Evolutionary conservation across 2,329 filamentous ascomycete species (phyloP), one percentile per base, ranked within the genome.

Genomic region (Tolypocladium amazonense): DNA sequence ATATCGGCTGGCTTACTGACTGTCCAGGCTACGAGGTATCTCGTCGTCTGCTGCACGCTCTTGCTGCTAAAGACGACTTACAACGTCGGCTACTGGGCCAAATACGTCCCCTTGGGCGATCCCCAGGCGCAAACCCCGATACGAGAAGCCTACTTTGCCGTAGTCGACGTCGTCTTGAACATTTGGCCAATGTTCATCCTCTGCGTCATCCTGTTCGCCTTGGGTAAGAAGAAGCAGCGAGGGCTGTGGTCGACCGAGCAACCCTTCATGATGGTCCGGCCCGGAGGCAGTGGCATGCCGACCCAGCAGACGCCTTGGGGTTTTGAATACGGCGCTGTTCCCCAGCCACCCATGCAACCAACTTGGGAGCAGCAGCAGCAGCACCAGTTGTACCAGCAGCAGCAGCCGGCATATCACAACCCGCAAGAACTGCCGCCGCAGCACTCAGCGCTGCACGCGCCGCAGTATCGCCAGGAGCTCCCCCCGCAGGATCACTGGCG

Each of bases 191-290:
- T 62, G 2, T 67, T 75, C 35, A 57, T 65, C 9, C 58, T 69
- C 3, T 62, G 71, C 8, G 56, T 59, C 15, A 38, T 73, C 15
- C 59, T 71, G 1, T 71, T 70, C 43, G 60, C 61, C 9, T 59
- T 74, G 3, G 71, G 69, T 0, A 57, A 54, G 3, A 66, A 64
- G 11, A 70, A 65, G 25, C 37, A 56, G 6, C 65, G 65, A 8
- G 70, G 70, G 0, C 43, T 73, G 9, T 72, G 69, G 66, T 67
- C 68, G 0, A 63, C 58, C 4, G 62, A 66, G 9, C 62, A 65
- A 18, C 56, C 63, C 5, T 62, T 63, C 33, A 61, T 63, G 61
- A 43, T 39, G 5, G 30, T 25, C 20, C 18, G 54, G 27, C 37
- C 56, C 54, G 35, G 60, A 53, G 11, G 59, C 30, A 45, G 62